These are phyloP conservation scores for Dendrobium chrysotoxum DNA, from an alignment of 106 monocot genomes.

Conservation along the genomic window DNA sequence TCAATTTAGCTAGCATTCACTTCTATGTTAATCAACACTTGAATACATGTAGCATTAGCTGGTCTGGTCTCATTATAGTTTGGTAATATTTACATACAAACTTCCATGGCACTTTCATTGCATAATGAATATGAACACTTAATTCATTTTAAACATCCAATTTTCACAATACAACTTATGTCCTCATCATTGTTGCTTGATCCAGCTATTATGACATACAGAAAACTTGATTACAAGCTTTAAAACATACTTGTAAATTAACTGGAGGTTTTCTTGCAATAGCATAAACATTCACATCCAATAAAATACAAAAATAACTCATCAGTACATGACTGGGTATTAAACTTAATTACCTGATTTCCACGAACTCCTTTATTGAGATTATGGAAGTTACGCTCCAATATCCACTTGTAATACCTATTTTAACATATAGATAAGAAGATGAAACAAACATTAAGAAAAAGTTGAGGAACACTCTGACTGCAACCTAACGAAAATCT, in stretches of 20 bases:
- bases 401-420: conserved; percentile 99
- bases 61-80: neutral
- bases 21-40: neutral
- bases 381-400: conserved; percentile 96
- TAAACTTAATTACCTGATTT: conserved; percentile 59
- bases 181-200: neutral
- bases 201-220: neutral
- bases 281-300: neutral
- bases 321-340: conserved; percentile 1
- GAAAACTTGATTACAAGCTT: neutral
- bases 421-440: neutral
- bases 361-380: conserved; percentile 98
- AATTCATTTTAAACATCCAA: neutral
- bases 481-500: conserved; percentile 12
- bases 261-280: neutral
- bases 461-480: neutral
- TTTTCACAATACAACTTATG: neutral
- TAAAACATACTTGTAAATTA: neutral
- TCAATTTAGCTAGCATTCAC: neutral
- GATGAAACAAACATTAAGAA: neutral
- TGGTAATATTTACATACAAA: neutral
- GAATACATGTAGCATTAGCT: neutral
- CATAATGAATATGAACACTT: neutral
- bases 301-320: neutral
- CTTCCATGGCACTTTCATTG: neutral